Evolutionary conservation across 75 land plant genomes (phyloP), one percentile per base, ranked within the genome.

Genomic region (Pinus tabuliformis): DNA sequence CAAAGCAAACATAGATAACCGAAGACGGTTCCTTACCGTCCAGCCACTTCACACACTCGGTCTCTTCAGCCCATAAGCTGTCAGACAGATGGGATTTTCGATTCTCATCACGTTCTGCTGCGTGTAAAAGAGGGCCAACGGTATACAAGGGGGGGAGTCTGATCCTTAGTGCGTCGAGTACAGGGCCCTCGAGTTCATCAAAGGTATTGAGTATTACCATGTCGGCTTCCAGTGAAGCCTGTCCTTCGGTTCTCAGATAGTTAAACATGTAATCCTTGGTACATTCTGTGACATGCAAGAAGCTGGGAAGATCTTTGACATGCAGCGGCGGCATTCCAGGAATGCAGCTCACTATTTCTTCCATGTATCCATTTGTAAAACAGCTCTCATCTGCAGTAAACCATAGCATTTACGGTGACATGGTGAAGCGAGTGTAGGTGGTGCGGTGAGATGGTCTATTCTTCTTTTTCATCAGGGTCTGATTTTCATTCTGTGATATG

Each of bases 1-100:
- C 91, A 14, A 89, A 79, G 20, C 81, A 83, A 3, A 84, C 78
- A 59, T 83, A 89, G 1, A 89, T 2, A 0, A 86, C 91, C 5
- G 85, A 81, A 3, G 42, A 52, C 14, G 84, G 78, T 28, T 75
- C 57, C 74, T 49, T 68, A 11, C 65, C 36, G 39, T 86, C 84
- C 2, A 89, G 83, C 91, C 91, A 89, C 0, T 72, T 15, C 13
- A 80, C n/a, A n/a, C 83, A 83, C 11, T 58, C 24, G 5, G 59
- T n/a, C 14, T 61, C 77, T 28, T 57, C 58, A 6, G 75, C 20
- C 72, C 72, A 70, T 17, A 70, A 16, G 30, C 28, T 73, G 20
- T n/a, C 22, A 4, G 62, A 20, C n/a, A 16, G 20, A 5, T 60
- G 3, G 49, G 30, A 73, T 66, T 5, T 73, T 52, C 80, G 75